Evolutionary conservation across 2,329 filamentous ascomycete species (phyloP), one percentile per base, ranked within the genome.

Genomic region (Exserohilum rostratum): DNA sequence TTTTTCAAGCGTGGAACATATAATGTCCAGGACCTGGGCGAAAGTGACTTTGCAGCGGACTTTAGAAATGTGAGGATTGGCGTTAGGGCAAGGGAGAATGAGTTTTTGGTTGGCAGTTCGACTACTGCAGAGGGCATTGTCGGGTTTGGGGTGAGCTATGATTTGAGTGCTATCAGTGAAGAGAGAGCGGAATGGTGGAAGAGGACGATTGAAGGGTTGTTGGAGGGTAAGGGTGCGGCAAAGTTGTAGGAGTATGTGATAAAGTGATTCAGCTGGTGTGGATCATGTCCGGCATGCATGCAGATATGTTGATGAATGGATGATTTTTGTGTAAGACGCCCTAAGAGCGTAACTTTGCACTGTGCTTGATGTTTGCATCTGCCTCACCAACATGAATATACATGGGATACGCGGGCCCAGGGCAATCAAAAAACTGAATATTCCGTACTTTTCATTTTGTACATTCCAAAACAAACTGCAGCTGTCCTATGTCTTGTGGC

Each of bases 61-160:
- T 80, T 72, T 44, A 60, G 70, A 5, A 55, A 63, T 3, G 39
- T 77, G 31, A 69, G 61, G 17, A 71, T 76, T 46, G 73, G 72
- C 10, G 79, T 82, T 7, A 62, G 79, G 30, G 77, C 78, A 2
- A 65, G 79, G 25, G 78, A 80, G 6, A 72, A 75, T 3, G 79
- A 81, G 63, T 81, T 81, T 50, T 50, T 81, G 51, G 64, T 80
- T 1, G 78, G 77, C 0, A 76, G 77, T 33, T 74, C 64, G 25
- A 76, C 77, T 33, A 71, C 76, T 58, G 70, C 53, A 0, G 56
- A 69, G 29, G 72, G 72, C 0, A 64, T 72, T 5, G 61, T 81
- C 6, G 62, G 57, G n/a, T 76, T 76, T 46, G 67, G 66, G 6
- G 77, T 77, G 0, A 76, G 72, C 40, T 77, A 78, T 57, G 79